Evolutionary conservation across 345 rosid species (phyloP), one percentile per base, ranked within the genome.

Genomic region (Erucastrum elatum): DNA sequence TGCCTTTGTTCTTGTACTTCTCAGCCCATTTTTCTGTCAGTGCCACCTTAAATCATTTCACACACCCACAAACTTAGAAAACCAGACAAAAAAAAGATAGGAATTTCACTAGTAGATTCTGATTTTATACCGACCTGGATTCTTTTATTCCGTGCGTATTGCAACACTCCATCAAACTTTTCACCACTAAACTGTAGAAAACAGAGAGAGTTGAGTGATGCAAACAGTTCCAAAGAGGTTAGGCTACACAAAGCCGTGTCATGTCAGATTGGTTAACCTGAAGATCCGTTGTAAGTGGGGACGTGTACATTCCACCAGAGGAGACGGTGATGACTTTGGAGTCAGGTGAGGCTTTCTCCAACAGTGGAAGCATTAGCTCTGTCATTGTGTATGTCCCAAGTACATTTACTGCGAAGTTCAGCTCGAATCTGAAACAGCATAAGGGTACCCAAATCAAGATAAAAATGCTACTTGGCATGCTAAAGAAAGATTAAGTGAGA

Each of bases 291-390:
- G 92, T 87, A 85, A 94, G 86, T 6, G 97, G 90, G 55, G 84
- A 49, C 2, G 97, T 80, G 71, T 90, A 94, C 97, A 90, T 94
- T 82, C 97, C 97, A 77, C 91, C 96, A 25, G 97, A 92, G 60
- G 97, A 63, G 66, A 94, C 96, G 6, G 94, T 92, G 65, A 94
- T 92, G 77, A 90, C 98, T 60, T 89, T 83, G 35, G 97, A 92
- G 64, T 92, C 91, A 25, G 92, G 96, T 31, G 94, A 84, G 4
- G 93, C 93, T 84, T 89, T 92, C 80, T 87, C 90, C 77, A 92
- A 88, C 84, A 87, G 76, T 59, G 98, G 96, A 84, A 88, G 64
- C 92, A 90, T 86, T 27, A 80, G 37, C 61, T 94, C 94, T 39
- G 98, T 94, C 77, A 83, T 62, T 70, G 91, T 64, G 84, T 86